Base-by-base conservation (phyloP, 495 filamentous ascomycete species). In the Podospora didyma region DNA sequence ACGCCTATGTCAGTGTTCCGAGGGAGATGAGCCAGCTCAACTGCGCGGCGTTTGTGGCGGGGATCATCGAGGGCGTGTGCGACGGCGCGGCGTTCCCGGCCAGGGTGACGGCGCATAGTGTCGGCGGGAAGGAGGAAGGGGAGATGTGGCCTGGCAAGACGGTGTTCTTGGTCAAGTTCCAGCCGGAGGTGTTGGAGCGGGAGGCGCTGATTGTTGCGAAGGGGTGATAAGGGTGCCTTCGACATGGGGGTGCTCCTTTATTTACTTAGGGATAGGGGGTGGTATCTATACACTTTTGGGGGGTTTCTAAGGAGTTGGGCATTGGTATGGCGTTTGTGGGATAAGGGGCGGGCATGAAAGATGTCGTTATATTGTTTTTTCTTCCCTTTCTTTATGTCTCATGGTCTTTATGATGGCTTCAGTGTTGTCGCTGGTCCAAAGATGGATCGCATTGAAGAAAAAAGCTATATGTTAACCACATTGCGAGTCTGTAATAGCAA, bases 21-120 rank as follows among this genome's bases (percentile, higher is more conserved):
- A 85, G 85, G 59, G 94, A 98, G 73, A 96, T 98, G 92, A 89
- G 78, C 71, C 87, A 92, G 80, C 81, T 98, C 57, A 98, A 96
- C 69, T 97, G 93, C 72, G 94, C 94, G 22, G 94, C 94, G 12
- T 98, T 86, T 63, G 92, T 97, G 4, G 94, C 95, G 1, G 94
- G 94, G 1, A 89, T 98, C 53, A 86, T 98, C 53, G 94, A 98
- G 80, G 94, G 95, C 6, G 86, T 96, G 0, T 94, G 92, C 69
- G 94, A 96, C 73, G 92, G 90, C 7, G 88, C 89, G 51, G 90
- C 87, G 9, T 96, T 97, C 70, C 85, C 87, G 54, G 89, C 90
- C 3, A 85, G 87, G 58, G 95, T 97, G 22, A 93, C 89, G 55
- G 94, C 95, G 60, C 95, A 97, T 75, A 92, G 85, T 66, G 86